A percentile compares a stretch with the other conserved stretches of the same genome.
phyloP scores from a whole-genome alignment of 306 rosid genomes.

The Canavalia ensiformis region DNA sequence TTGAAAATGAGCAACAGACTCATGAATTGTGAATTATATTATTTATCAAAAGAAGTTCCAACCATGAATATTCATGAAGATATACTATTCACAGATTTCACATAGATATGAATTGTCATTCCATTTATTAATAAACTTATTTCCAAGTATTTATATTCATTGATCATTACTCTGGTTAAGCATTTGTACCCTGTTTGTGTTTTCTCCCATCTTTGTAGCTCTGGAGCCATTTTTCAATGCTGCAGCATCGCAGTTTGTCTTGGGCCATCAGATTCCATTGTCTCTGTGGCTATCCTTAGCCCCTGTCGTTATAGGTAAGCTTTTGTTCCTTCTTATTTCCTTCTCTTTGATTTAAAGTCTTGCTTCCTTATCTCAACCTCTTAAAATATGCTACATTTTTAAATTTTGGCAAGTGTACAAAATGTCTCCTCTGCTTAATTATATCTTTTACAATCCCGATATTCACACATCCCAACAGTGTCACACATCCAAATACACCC shows the following conservation, averaged over 20 bases:
- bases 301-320: conserved; percentile 79
- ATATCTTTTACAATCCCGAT: not conserved
- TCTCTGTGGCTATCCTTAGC: conserved; percentile 79
- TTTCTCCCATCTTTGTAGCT: conserved; percentile 50
- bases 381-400: not conserved
- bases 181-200: not conserved
- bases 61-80: not conserved
- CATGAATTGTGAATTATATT: not conserved
- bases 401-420: not conserved
- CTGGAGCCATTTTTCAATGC: conserved; percentile 87
- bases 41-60: not conserved
- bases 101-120: not conserved
- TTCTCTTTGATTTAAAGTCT: conserved; percentile 6
- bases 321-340: not conserved
- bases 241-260: conserved; percentile 77
- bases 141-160: not conserved
- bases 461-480: too few relatives aligned
- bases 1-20: too few relatives aligned
- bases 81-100: not conserved
- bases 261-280: conserved; percentile 77
- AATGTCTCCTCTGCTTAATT: not conserved
- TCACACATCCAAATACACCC: too few relatives aligned
- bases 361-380: not conserved
- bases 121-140: not conserved
- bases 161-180: conserved; percentile 2